A percentile compares a stretch with the other conserved stretches of the same genome.
Conservation (phyloP, 208 protist genomes). For the Borovskyia barvae region DNA sequence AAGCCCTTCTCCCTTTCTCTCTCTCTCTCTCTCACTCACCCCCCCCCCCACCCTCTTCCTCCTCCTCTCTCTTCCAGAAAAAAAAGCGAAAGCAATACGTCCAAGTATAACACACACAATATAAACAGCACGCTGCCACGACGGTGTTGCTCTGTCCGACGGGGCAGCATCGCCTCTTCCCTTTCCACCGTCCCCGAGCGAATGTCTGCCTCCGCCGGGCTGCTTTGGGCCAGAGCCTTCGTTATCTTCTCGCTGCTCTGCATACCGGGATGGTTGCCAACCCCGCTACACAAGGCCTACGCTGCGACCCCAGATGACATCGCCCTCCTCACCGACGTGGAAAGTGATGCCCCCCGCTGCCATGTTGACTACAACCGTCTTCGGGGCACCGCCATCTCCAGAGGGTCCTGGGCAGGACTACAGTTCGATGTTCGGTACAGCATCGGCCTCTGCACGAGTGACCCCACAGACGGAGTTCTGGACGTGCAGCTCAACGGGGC, state of each 20-base stretch:
- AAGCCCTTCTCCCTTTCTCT: neutral
- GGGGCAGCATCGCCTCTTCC: too few species aligned
- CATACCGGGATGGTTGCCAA: too few species aligned
- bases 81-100: too few species aligned
- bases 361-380: conserved; percentile 41
- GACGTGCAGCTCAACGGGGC: conserved; percentile 34
- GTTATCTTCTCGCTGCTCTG: too few species aligned
- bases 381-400: conserved; percentile 26
- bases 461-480: conserved; percentile 26
- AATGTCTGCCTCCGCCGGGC: too few species aligned
- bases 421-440: conserved; percentile 34
- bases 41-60: neutral
- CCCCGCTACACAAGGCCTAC: neutral
- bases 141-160: too few species aligned
- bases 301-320: too few species aligned
- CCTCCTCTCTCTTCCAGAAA: too few species aligned
- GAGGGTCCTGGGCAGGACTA: conserved; percentile 46
- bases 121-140: too few species aligned
- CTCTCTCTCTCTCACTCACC: neutral
- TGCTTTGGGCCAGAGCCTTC: too few species aligned
- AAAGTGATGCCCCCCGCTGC: conserved; percentile 23
- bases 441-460: conserved; percentile 30
- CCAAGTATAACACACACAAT: too few species aligned
- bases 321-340: neutral
- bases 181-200: too few species aligned